Percentiles rank a stretch among this genome's conserved stretches.
phyloP scores from a whole-genome alignment of 148 eudicot genomes.

The Silene latifolia region DNA sequence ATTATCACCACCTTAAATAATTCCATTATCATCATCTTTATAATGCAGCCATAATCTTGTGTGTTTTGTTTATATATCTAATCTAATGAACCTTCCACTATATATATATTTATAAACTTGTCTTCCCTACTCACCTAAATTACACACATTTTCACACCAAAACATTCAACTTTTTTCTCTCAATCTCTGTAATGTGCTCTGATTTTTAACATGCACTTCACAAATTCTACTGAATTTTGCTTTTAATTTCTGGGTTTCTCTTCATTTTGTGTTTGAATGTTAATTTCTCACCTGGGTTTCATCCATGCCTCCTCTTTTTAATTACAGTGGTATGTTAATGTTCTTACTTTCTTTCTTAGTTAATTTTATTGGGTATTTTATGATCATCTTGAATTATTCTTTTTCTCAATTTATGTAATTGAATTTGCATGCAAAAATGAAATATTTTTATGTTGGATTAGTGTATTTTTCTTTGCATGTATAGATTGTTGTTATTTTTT shows the following conservation, averaged over 20 bases:
- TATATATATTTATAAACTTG: constrained; percentile 14
- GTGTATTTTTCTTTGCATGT: constrained; percentile 3
- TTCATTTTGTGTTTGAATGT: constrained; percentile 19
- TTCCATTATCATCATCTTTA: not conserved
- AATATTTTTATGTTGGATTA: not conserved
- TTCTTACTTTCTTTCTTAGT: not conserved
- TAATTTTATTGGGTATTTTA: not conserved
- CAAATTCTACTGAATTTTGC: constrained; percentile 22
- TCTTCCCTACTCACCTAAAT: constrained; percentile 10
- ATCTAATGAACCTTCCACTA: constrained; percentile 9
- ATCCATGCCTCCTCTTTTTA: constrained; percentile 71
- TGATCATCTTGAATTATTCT: not conserved
- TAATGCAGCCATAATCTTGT: not conserved
- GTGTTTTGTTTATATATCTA: constrained; percentile 29
- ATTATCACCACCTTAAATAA: not conserved
- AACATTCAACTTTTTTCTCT: not conserved
- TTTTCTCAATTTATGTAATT: not conserved
- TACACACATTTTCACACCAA: not conserved
- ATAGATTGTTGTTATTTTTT: not conserved
- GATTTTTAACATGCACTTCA: constrained; percentile 16
- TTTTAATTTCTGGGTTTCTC: constrained; percentile 29
- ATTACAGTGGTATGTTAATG: constrained; percentile 63
- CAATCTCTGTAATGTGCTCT: constrained; percentile 27
- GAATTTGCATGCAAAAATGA: not conserved
- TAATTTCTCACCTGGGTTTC: constrained; percentile 20